Conservation (phyloP, 208 protist genomes). For the Sergeia podlipaevii region DNA sequence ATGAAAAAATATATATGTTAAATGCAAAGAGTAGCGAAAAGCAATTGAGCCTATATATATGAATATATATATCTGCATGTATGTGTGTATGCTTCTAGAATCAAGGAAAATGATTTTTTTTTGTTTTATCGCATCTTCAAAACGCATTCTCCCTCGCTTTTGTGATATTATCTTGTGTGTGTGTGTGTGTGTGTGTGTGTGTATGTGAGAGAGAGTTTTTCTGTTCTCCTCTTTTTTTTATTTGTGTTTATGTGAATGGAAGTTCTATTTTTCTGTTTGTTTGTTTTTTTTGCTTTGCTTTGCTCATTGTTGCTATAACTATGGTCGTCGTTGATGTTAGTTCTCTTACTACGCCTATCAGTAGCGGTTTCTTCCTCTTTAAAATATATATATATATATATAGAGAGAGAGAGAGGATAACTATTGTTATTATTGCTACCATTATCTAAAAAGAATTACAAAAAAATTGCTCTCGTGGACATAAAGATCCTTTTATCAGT, state of each 20-base stretch:
- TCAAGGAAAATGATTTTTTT: not conserved
- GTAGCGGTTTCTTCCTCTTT: not conserved
- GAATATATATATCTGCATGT: not conserved
- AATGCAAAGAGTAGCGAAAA: too few relatives aligned
- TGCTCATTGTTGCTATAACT: not conserved
- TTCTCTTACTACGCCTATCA: not conserved
- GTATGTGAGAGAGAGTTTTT: not conserved
- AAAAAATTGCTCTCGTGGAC: not conserved
- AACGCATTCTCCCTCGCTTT: not conserved
- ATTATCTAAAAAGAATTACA: slow-evolving; percentile 8
- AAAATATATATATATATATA: slow-evolving; percentile 10
- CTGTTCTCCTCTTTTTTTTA: slow-evolving; percentile 3
- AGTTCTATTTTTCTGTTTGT: not conserved
- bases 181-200: slow-evolving; percentile 3
- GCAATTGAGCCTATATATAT: too few relatives aligned
- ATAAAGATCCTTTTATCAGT: slow-evolving; percentile 1
- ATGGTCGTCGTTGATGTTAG: not conserved
- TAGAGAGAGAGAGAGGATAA: not conserved
- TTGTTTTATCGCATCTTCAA: not conserved
- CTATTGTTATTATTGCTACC: not conserved
- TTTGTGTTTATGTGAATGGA: not conserved
- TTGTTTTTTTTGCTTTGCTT: slow-evolving; percentile 8
- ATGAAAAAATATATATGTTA: too few relatives aligned
- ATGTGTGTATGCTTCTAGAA: not conserved
- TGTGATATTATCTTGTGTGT: not conserved